Conservation (phyloP, 768 basidiomycete genomes). For the Phaffia tasmanica region DNA sequence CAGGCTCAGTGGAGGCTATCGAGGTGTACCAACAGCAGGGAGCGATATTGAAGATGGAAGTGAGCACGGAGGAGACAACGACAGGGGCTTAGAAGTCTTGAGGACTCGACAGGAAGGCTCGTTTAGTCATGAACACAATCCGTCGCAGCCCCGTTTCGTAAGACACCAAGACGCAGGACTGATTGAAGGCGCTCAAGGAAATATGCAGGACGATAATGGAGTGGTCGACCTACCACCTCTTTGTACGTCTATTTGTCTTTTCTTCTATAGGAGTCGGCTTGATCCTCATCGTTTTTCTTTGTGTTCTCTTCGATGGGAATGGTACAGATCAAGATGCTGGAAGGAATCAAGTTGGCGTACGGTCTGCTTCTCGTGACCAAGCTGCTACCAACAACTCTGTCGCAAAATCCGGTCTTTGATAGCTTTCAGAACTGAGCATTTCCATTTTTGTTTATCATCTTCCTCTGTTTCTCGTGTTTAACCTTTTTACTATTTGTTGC, state of each 20-base stretch:
- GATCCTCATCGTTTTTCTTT: not conserved
- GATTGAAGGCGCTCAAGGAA: not conserved
- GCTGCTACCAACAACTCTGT: not conserved
- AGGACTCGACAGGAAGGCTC: too few relatives aligned
- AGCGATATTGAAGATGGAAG: not conserved
- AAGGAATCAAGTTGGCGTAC: not conserved
- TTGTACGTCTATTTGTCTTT: not conserved
- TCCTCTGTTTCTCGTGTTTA: too few relatives aligned
- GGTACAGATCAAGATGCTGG: not conserved
- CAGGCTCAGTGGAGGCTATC: not conserved
- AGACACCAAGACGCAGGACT: slow-evolving; percentile 21
- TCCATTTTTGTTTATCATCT: too few relatives aligned
- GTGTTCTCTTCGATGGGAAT: not conserved
- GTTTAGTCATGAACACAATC: too few relatives aligned
- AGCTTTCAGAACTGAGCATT: too few relatives aligned
- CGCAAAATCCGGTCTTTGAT: too few relatives aligned
- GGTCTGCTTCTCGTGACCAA: not conserved
- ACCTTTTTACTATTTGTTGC: too few relatives aligned
- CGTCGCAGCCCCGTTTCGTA: slow-evolving; percentile 14
- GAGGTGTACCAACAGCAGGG: too few relatives aligned
- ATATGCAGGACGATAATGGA: not conserved
- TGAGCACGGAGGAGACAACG: not conserved
- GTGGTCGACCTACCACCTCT: slow-evolving; percentile 23
- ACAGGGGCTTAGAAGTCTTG: not conserved
- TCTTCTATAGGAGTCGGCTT: not conserved